Conservation (phyloP, 192 early-diverging fungal genomes). For the Irineochytrium annulatum region DNA sequence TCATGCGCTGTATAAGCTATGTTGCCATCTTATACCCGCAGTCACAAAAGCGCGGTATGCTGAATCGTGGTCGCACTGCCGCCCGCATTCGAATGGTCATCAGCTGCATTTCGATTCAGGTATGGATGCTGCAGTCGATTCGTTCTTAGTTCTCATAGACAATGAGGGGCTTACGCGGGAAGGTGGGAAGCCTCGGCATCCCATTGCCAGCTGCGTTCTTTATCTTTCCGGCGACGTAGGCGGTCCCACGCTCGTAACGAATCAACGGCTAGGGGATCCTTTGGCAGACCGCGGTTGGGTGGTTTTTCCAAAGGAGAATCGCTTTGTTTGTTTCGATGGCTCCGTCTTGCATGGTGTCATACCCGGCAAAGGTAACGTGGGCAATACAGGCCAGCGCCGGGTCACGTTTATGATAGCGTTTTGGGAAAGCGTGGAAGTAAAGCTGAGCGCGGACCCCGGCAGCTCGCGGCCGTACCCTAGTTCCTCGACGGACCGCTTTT, state of each 20-base stretch:
- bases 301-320: conserved; percentile 56
- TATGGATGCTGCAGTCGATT: conserved; percentile 3
- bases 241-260: conserved; percentile 31
- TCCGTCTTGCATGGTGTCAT: conserved; percentile 32
- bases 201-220: conserved; percentile 22
- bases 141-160: not conserved
- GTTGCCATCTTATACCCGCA: conserved; percentile 10
- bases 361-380: conserved; percentile 16
- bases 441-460: not conserved
- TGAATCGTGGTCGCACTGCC: conserved; percentile 33
- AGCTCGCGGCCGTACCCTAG: not conserved
- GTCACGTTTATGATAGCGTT: conserved; percentile 34
- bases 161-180: conserved; percentile 6
- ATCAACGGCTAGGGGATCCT: conserved; percentile 30
- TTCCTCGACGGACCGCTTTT: not conserved
- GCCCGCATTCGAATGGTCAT: conserved; percentile 24
- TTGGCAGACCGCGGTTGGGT: conserved; percentile 35
- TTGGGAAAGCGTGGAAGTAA: conserved; percentile 28
- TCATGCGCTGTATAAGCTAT: conserved; percentile 5
- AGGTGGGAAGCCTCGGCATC: conserved; percentile 22
- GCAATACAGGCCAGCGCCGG: not conserved
- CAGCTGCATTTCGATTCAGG: conserved; percentile 35
- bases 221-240: conserved; percentile 26
- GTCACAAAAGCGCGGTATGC: conserved; percentile 9
- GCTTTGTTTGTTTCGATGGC: conserved; percentile 28